Base-by-base conservation (phyloP, 345 rosid species). In the Toxicodendron radicans region DNA sequence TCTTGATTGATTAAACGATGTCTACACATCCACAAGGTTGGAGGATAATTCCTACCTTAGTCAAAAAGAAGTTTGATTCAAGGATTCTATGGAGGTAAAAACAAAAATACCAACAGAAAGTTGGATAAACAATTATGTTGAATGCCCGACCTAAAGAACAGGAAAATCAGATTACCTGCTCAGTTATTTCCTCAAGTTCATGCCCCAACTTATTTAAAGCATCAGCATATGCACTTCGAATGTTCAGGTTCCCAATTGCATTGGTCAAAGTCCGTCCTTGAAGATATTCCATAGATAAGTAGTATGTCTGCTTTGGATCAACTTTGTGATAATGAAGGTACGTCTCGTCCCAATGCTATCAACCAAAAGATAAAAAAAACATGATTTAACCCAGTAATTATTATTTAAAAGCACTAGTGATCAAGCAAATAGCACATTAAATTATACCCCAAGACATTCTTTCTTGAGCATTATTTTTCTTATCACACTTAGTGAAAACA, bases 201-300 rank as follows among this genome's bases (percentile, higher is more conserved):
- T 89, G 92, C 54, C 99, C 99, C 52, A 92, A 77, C 74, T 82
- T 85, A 56, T 85, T 90, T 13, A 95, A 75, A 66, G 98, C 99
- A 68, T 86, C 90, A 59, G 91, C 93, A 79, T 95, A 91, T 14
- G 97, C 93, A 83, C 88, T 85, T 73, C 83, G 83, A 80, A 92
- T 76, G 61, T 82, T 82, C 57, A 95, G 84, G 69, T 88, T 95
- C 56, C 99, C 99, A 73, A 95, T 87, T 0, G 98, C 95, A 76
- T 92, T 95, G 3, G 87, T 91, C 87, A 95, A 81, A 75, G 98
- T 91, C 63, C 99, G 88, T 53, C 99, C 99, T 91, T 95, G 99
- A 73, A 92, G 99, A 81, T 85, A 95, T 74, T 95, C 98, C 99
- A 95, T 95, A 33, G 99, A 95, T 70, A 95, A 81, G 86, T 95